Evolutionary conservation across 2,329 filamentous ascomycete genomes (phyloP).

Genomic region (Aspergillus ruber): DNA sequence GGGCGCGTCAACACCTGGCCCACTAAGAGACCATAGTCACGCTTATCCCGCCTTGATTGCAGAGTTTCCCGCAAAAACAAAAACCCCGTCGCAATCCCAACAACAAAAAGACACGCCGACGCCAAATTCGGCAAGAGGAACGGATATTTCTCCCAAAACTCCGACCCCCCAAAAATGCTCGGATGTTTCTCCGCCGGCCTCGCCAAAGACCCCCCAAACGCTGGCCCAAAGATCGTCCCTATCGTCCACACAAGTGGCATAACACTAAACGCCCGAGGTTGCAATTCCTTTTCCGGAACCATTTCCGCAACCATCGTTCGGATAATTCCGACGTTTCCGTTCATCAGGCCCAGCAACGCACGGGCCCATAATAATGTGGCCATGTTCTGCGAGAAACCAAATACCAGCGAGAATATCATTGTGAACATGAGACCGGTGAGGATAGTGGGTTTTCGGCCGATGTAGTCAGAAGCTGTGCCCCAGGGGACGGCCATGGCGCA

Average conservation of each 20-base stretch:
- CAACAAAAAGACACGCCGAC: slow-evolving; percentile 66
- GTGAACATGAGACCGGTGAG: slow-evolving; percentile 67
- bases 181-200: slow-evolving; percentile 73
- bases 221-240: slow-evolving; percentile 80
- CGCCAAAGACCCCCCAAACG: slow-evolving; percentile 79
- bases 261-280: slow-evolving; percentile 81
- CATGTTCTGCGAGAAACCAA: slow-evolving; percentile 75
- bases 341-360: slow-evolving; percentile 72
- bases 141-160: slow-evolving; percentile 68
- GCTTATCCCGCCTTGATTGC: slow-evolving; percentile 58
- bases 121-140: slow-evolving; percentile 81
- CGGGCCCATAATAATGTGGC: slow-evolving; percentile 73
- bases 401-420: slow-evolving; percentile 73
- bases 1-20: slow-evolving; percentile 58
- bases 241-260: slow-evolving; percentile 91
- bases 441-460: slow-evolving; percentile 78
- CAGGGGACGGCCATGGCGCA: slow-evolving; percentile 66
- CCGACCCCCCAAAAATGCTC: slow-evolving; percentile 57
- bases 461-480: slow-evolving; percentile 68
- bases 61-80: slow-evolving; percentile 86
- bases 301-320: slow-evolving; percentile 89
- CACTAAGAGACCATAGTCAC: slow-evolving; percentile 69
- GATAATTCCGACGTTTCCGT: slow-evolving; percentile 92
- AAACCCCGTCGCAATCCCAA: slow-evolving; percentile 66
- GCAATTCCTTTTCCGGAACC: slow-evolving; percentile 77